Conservation (phyloP, 177 flowering plant species). For the Tripterygium wilfordii region DNA sequence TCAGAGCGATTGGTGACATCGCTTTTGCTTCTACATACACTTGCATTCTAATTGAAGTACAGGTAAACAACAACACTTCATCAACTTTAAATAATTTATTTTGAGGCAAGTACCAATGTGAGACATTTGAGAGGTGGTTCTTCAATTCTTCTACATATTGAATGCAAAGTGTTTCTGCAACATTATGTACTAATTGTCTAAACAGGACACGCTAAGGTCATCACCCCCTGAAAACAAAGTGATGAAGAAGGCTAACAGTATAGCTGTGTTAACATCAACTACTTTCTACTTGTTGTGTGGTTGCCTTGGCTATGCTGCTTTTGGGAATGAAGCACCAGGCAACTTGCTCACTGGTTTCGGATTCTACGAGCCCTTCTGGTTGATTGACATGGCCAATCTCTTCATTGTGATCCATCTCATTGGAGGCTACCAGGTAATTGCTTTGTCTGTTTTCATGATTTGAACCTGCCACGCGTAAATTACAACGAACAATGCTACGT, state of each 20-base stretch:
- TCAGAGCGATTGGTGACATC: slow-evolving; percentile 44
- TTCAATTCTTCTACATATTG: too few species aligned
- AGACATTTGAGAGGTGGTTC: too few species aligned
- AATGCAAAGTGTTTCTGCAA: too few species aligned
- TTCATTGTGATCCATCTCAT: slow-evolving; percentile 53
- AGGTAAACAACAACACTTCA: too few species aligned
- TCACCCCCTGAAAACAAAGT: slow-evolving; percentile 38
- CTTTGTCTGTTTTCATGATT: too few species aligned
- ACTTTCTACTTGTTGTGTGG: slow-evolving; percentile 40
- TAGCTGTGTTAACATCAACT: slow-evolving; percentile 24
- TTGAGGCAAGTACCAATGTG: too few species aligned
- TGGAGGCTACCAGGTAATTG: slow-evolving; percentile 62
- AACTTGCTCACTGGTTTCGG: slow-evolving; percentile 56
- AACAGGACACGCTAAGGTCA: slow-evolving; percentile 49
- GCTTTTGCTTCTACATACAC: slow-evolving; percentile 49
- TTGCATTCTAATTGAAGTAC: slow-evolving; percentile 39
- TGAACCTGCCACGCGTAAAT: too few species aligned
- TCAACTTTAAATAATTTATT: too few species aligned
- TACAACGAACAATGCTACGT: too few species aligned
- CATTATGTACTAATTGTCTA: too few species aligned
- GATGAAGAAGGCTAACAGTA: slow-evolving; percentile 45
- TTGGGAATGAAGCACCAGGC: slow-evolving; percentile 52
- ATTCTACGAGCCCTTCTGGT: slow-evolving; percentile 52
- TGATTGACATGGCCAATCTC: slow-evolving; percentile 42
- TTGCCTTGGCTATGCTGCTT: slow-evolving; percentile 57